phyloP scores from a whole-genome alignment of 768 basidiomycete species.

The Glaciozyma antarctica region DNA sequence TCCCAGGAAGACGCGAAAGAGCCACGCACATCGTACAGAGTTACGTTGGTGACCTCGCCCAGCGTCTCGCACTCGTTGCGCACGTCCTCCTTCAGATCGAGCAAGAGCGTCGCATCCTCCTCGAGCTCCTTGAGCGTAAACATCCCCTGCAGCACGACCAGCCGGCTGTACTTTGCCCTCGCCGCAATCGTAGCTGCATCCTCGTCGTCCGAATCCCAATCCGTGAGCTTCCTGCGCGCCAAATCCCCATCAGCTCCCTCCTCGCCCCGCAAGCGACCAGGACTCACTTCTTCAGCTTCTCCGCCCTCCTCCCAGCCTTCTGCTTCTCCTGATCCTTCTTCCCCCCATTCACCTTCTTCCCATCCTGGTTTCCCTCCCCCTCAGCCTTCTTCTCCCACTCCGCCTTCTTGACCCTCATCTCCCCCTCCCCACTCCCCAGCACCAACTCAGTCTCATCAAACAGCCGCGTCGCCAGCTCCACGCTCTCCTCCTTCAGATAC shows the following conservation, averaged over 20 bases:
- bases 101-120: slow-evolving; percentile 68
- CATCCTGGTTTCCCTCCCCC: slow-evolving; percentile 17
- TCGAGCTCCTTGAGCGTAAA: slow-evolving; percentile 78
- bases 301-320: slow-evolving; percentile 61
- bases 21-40: slow-evolving; percentile 72
- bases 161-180: slow-evolving; percentile 48
- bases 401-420: slow-evolving; percentile 66
- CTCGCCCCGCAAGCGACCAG: not conserved
- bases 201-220: slow-evolving; percentile 94
- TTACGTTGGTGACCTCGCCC: slow-evolving; percentile 91
- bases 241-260: too few species aligned
- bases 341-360: slow-evolving; percentile 36
- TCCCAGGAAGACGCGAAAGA: not conserved
- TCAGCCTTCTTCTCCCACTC: slow-evolving; percentile 56
- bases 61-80: slow-evolving; percentile 81
- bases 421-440: slow-evolving; percentile 62
- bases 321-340: slow-evolving; percentile 61
- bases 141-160: slow-evolving; percentile 93
- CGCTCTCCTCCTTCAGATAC: slow-evolving; percentile 96
- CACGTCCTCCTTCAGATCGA: slow-evolving; percentile 94
- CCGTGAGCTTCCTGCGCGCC: slow-evolving; percentile 63
- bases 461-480: slow-evolving; percentile 67
- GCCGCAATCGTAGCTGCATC: slow-evolving; percentile 16
- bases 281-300: slow-evolving; percentile 75
- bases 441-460: slow-evolving; percentile 87